Percentiles rank a stretch among this genome's conserved stretches.
Conservation (phyloP, 2,329 filamentous ascomycete genomes). For the Penicillium sp. region DNA sequence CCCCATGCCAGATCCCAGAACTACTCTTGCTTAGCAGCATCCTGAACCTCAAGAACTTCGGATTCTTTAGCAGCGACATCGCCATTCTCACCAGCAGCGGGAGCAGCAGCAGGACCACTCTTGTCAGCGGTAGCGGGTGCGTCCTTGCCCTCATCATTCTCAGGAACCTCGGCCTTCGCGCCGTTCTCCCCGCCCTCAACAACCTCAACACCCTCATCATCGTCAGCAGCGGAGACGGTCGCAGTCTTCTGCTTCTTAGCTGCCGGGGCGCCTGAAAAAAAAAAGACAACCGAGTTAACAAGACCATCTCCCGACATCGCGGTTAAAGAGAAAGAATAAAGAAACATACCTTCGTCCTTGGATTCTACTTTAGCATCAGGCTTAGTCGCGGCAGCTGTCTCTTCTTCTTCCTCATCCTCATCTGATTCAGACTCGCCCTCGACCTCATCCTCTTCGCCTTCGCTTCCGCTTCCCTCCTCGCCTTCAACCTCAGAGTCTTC, state of each 20-base stretch:
- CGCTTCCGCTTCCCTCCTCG: constrained; percentile 28
- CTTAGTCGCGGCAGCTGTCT: constrained; percentile 20
- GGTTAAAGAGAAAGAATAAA: background rate
- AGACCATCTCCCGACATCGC: background rate
- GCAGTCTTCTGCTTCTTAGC: constrained; percentile 36
- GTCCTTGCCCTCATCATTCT: constrained; percentile 24
- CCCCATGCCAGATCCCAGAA: background rate
- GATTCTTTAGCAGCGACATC: constrained; percentile 29
- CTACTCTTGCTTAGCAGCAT: constrained; percentile 21
- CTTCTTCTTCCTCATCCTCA: constrained; percentile 25
- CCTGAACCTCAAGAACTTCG: constrained; percentile 32
- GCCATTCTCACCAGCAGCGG: constrained; percentile 35
- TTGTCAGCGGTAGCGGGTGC: constrained; percentile 32
- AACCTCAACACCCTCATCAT: constrained; percentile 18
- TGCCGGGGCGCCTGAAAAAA: constrained; percentile 23
- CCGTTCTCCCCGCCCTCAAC: constrained; percentile 23
- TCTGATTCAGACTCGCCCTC: constrained; percentile 31
- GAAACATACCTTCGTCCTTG: constrained; percentile 18
- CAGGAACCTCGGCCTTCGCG: constrained; percentile 18
- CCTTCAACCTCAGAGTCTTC: constrained; percentile 35
- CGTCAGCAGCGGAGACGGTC: constrained; percentile 16
- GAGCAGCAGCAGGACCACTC: constrained; percentile 33
- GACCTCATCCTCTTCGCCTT: constrained; percentile 29
- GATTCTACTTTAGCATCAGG: constrained; percentile 7
- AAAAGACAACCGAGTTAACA: background rate